Evolutionary conservation across 2,329 filamentous ascomycete genomes (phyloP), one percentile per base, ranked within the genome.

Genomic region (Pseudocercospora pini-densiflorae): DNA sequence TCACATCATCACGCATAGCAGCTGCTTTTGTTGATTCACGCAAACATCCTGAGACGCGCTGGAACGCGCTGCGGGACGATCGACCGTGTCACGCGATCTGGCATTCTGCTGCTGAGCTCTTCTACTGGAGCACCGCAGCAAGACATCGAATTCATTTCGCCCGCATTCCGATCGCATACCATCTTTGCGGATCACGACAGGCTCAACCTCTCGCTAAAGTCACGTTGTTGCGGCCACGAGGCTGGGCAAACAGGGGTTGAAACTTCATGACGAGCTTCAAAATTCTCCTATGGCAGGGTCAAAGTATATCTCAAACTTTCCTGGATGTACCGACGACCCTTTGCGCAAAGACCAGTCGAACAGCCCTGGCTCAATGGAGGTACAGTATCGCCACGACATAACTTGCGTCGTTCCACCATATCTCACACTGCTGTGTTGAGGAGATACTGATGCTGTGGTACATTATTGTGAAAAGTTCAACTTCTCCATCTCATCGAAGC

Each of bases 1-100:
- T 53, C 49, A 53, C 49, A 53, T 53, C 49, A 27, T 53, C 49
- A 53, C 24, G 51, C 51, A 54, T 54, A 16, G 14, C 36, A 40
- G 14, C 36, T 40, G 36, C 36, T n/a, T 5, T 40, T 49, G 45
- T 49, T 49, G 45, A 49, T 49, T 24, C 24, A 29, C 57, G 57
- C 33, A 40, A 59, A 59, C 57, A 59, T 43, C 36, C 57, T 59
- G 57, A 43, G 21, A 59, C 57, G 57, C 57, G 57, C 33, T 59
- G 36, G 57, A 43, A 59, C 57, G 57, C 57, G 16, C 36, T 40
- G 33, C 33, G 33, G 33, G 10, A 36, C 2, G 49, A 53, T 53
- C 49, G 49, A 24, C 21, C 12, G 49, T 53, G 49, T 47, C 49
- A 53, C 49, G 49, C 49, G 21, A 53, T 53, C 49, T 53, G 49